Evolutionary conservation across 1,139 yeast genomes (phyloP).

Genomic region (Blastobotrys illinoisensis): DNA sequence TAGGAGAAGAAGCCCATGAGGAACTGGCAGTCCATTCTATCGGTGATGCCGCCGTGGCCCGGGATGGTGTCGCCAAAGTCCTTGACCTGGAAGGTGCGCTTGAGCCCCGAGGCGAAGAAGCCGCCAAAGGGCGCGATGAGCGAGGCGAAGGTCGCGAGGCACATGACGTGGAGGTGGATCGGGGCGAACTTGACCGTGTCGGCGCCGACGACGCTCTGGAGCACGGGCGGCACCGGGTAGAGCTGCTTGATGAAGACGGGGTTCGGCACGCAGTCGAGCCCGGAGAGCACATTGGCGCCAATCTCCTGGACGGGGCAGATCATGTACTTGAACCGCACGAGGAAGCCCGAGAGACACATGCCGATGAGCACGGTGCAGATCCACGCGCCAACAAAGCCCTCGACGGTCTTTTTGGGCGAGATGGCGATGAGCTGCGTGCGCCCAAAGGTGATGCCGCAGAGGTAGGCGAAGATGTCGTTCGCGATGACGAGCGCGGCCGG

Average conservation of each 20-base stretch:
- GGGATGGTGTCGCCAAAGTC: slow-evolving; percentile 92
- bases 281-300: slow-evolving; percentile 52
- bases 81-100: slow-evolving; percentile 93
- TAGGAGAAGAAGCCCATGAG: slow-evolving; percentile 95
- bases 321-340: slow-evolving; percentile 65
- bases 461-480: slow-evolving; percentile 92
- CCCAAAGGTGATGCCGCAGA: slow-evolving; percentile 97
- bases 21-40: slow-evolving; percentile 96
- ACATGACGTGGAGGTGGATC: slow-evolving; percentile 79
- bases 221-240: slow-evolving; percentile 65
- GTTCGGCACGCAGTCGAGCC: slow-evolving; percentile 73
- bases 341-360: slow-evolving; percentile 54
- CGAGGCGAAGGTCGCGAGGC: slow-evolving; percentile 91
- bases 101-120: slow-evolving; percentile 92
- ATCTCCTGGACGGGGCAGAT: slow-evolving; percentile 81
- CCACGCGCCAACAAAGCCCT: slow-evolving; percentile 98
- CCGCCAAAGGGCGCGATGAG: slow-evolving; percentile 99
- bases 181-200: slow-evolving; percentile 69
- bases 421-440: slow-evolving; percentile 86
- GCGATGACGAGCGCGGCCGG: slow-evolving; percentile 91
- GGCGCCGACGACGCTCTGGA: slow-evolving; percentile 43
- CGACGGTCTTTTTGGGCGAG: slow-evolving; percentile 95
- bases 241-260: slow-evolving; percentile 81
- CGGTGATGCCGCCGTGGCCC: slow-evolving; percentile 98
- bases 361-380: slow-evolving; percentile 80